Base-by-base conservation (phyloP, 2,329 filamentous ascomycete genomes). In the Diplodia scrobiculata region DNA sequence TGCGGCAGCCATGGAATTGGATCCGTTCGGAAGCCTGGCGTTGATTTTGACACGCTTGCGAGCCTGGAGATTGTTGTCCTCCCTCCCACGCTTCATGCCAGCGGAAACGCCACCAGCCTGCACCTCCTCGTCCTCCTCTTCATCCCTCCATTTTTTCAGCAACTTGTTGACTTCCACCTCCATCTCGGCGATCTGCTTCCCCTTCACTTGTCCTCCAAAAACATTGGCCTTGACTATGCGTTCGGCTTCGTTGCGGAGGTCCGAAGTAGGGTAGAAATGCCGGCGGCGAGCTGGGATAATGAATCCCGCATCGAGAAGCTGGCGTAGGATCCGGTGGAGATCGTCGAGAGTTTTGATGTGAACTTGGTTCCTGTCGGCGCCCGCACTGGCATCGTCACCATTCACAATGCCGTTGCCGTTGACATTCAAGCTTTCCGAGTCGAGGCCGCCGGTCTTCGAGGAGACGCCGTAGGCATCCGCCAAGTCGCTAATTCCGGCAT, bases 401-500 rank as follows among this genome's bases (percentile, higher is more conserved):
- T 72, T 73, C 36, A 69, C 66, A 68, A 54, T 66, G 66, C 66
- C 53, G 25, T 68, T 65, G 19, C 66, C 66, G 27, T 65, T 66
- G 25, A 67, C 63, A 51, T 62, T 63, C 19, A 60, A 29, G 19
- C 32, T 19, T 7, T 19, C 50, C n/a, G 36, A 27, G 17, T 66
- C 66, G 14, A 55, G 48, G 25, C 68, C 73, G 13, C 74, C 72
- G 68, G 75, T 75, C 66, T 79, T 73, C 5, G 73, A 71, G 13
- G 68, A 55, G n/a, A 79, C 75, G 62, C 79, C 79, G 70, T 89
- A 90, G 19, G 87, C 86, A 45, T 88, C 85, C n/a, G 83, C 83
- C 51, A 94, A 81, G 71, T 92, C 89, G 50, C 83, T 84, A 38
- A 93, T 83, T 73, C 86, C 87, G 34, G 89, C 89, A 78, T 95